phyloP scores from a whole-genome alignment of 2,329 filamentous ascomycete genomes.

The Cordyceps farinosa region DNA sequence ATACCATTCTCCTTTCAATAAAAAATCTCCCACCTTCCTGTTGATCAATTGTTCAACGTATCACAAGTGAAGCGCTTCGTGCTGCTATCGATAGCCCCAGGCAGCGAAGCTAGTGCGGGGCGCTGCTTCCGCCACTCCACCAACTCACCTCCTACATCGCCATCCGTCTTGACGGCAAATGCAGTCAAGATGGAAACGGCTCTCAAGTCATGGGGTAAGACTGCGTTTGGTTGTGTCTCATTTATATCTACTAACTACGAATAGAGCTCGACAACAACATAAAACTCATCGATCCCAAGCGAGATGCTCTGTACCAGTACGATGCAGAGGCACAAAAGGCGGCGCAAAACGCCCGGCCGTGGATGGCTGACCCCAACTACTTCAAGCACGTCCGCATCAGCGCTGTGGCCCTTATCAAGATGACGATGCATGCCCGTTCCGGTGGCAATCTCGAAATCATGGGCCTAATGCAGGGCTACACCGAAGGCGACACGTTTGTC shows the following conservation, averaged over 20 bases:
- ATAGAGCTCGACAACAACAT: slow-evolving; percentile 84
- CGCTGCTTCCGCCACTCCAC: slow-evolving; percentile 18
- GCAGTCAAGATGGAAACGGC: slow-evolving; percentile 27
- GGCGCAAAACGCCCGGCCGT: slow-evolving; percentile 64
- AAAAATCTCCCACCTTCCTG: too few species aligned
- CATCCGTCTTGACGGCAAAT: slow-evolving; percentile 19
- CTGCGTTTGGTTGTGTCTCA: background rate
- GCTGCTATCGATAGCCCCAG: slow-evolving; percentile 11
- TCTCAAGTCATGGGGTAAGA: slow-evolving; percentile 31
- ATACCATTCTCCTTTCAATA: too few species aligned
- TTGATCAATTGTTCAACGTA: background rate
- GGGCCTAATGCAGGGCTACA: slow-evolving; percentile 96
- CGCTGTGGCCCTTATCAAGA: slow-evolving; percentile 90
- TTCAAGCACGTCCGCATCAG: slow-evolving; percentile 94
- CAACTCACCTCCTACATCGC: slow-evolving; percentile 20
- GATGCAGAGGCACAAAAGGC: slow-evolving; percentile 64
- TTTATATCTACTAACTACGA: slow-evolving; percentile 6
- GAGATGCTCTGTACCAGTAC: slow-evolving; percentile 90
- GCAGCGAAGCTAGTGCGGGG: slow-evolving; percentile 24
- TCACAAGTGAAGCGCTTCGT: background rate
- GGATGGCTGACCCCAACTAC: slow-evolving; percentile 74
- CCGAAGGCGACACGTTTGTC: slow-evolving; percentile 78
- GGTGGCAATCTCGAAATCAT: slow-evolving; percentile 92
- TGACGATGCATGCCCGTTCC: slow-evolving; percentile 98
- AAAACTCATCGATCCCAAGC: slow-evolving; percentile 76